Evolutionary conservation across 257 asterid species (phyloP), one percentile per base, ranked within the genome.

Genomic region (Lantana camara): DNA sequence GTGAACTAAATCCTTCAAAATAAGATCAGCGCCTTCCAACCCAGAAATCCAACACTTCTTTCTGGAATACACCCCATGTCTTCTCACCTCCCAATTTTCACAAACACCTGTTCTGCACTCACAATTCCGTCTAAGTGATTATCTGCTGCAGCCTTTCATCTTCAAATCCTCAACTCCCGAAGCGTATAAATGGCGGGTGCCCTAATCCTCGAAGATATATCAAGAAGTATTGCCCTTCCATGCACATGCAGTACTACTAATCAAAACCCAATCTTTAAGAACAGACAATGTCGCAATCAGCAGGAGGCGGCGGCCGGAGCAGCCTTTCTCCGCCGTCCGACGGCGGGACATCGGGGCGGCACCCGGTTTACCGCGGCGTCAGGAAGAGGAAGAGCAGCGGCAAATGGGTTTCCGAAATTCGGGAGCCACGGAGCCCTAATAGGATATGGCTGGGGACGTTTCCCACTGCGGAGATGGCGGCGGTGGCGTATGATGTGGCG

Each of bases 361-460:
- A 74, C 74, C 80, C 85, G 0, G 13, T 42, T 7, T 88, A 70
- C 79, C 85, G 83, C 15, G 95, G 96, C 3, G 82, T 88, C 8
- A 57, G 96, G 34, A 70, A 50, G 19, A 57, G 96, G 30, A 83
- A 80, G 71, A 77, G 70, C 73, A 77, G 77, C 63, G 75, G 84
- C 0, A 83, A 80, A 41, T 83, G 89, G 89, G 89, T 83, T 9
- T 83, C 86, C 0, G 89, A 83, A 49, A 83, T 83, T n/a, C 80
- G 89, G 16, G 84, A 83, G 66, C 89, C 86, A 0, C 63, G 77
- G 14, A 72, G 86, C 0, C 84, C 89, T 0, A 83, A 83, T 12
- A 55, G 89, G 56, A 80, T 83, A 34, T 83, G 89, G 89, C 86
- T 83, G 0, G 89, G 89, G 3, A 65, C 89, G 2, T 83, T 83